Evolutionary conservation across 2,329 filamentous ascomycete genomes (phyloP), one percentile per base, ranked within the genome.

Genomic region (Exophiala bonariae): DNA sequence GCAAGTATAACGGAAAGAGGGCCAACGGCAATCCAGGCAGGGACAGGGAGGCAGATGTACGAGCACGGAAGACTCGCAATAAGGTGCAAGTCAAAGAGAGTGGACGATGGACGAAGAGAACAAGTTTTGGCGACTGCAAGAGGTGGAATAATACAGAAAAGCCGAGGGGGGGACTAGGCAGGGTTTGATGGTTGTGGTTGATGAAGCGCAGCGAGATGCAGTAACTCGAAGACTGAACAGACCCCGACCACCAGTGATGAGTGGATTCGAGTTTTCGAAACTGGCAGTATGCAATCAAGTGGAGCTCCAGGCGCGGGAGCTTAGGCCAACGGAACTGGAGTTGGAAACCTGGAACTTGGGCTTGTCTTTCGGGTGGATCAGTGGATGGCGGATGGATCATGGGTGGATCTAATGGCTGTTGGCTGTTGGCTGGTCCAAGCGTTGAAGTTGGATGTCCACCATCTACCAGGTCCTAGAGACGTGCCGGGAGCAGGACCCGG

Each of bases 111-210:
- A 18, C 30, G 13, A 44, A 50, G 45, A 42, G 43, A 54, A 53
- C 54, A 57, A 48, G 54, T 55, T 55, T 59, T 59, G 54, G 54
- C 54, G 54, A 59, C 31, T 22, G 41, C 13, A 39, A 47, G 44
- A 51, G 31, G 38, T 37, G 33, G 32, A 50, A 53, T 53, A 38
- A 56, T 53, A 42, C 35, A 50, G 40, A 40, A 40, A 51, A 48
- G 45, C 47, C 47, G 52, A 56, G 43, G 44, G 41, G 19, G 32
- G 44, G 42, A 36, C 43, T 28, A 38, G 46, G 42, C 37, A 39
- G 32, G 41, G 36, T 28, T 38, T 14, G 36, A 39, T 36, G 44
- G 37, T 14, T 34, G 32, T n/a, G n/a, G n/a, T n/a, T n/a, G n/a
- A n/a, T n/a, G n/a, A n/a, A n/a, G n/a, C n/a, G n/a, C n/a, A n/a